A percentile compares a stretch with the other conserved stretches of the same genome.
phyloP scores from a whole-genome alignment of 2,329 filamentous ascomycete species.

The Alternaria hordeiaustralica region DNA sequence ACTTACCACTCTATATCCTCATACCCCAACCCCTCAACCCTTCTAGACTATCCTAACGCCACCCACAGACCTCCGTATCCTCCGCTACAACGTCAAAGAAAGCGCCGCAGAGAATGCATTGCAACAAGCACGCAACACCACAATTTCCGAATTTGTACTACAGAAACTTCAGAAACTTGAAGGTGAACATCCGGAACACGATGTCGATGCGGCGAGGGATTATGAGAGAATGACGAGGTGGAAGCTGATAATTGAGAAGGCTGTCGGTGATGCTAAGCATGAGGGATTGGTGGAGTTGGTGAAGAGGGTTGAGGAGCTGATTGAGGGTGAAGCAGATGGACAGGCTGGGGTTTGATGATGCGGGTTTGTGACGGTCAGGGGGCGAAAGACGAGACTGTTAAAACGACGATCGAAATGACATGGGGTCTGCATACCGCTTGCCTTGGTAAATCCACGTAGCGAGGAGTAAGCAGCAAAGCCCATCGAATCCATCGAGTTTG shows the following conservation, averaged over 20 bases:
- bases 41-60: too few relatives aligned
- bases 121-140: background rate
- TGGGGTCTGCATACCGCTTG: too few relatives aligned
- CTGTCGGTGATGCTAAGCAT: background rate
- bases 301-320: background rate
- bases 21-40: too few relatives aligned
- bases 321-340: too few relatives aligned
- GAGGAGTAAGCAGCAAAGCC: background rate
- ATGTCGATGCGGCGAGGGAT: background rate
- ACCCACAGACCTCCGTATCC: background rate
- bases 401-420: too few relatives aligned
- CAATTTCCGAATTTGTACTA: background rate
- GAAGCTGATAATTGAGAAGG: background rate
- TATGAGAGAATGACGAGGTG: background rate
- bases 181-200: background rate
- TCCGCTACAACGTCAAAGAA: background rate
- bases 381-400: too few relatives aligned
- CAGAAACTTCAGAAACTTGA: background rate
- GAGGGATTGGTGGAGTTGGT: background rate
- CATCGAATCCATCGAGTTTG: background rate
- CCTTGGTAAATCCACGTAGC: too few relatives aligned
- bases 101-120: background rate
- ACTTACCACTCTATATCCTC: rapidly evolving
- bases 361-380: too few relatives aligned
- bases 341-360: too few relatives aligned